Evolutionary conservation across 345 rosid species (phyloP).

Genomic region (Salix udensis): DNA sequence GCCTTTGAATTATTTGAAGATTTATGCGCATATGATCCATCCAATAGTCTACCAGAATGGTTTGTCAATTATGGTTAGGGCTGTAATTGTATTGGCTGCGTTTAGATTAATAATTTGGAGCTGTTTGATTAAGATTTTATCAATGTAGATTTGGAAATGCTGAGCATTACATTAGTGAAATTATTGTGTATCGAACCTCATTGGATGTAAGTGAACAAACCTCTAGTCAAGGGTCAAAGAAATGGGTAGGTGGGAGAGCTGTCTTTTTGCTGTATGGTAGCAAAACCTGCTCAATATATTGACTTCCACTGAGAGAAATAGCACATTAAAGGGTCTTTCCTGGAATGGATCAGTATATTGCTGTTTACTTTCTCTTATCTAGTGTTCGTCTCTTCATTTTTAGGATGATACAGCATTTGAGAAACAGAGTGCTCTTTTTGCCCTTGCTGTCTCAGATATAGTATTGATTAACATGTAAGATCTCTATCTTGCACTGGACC

Average conservation of each 20-base stretch:
- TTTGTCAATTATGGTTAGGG: neutral
- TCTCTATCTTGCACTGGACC: conserved; percentile 1
- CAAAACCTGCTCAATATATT: neutral
- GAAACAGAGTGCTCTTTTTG: conserved; percentile 99
- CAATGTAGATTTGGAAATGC: neutral
- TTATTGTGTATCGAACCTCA: neutral
- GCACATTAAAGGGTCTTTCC: neutral
- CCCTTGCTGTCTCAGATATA: conserved; percentile 97
- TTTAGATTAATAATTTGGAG: neutral
- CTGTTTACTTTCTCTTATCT: conserved; percentile 9
- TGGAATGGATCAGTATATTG: neutral
- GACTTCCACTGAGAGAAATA: neutral
- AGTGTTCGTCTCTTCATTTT: conserved; percentile 16
- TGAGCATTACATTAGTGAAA: neutral
- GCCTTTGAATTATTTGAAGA: neutral
- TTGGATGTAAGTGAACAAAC: neutral
- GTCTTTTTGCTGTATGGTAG: neutral
- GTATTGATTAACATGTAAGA: conserved; percentile 97
- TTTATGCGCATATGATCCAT: neutral
- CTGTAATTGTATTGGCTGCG: neutral
- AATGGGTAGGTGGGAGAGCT: neutral
- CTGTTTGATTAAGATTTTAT: neutral
- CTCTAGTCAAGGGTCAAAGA: neutral
- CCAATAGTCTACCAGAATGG: neutral
- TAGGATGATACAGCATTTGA: conserved; percentile 99